These are phyloP conservation scores for Yamadazyma friedrichii DNA, from an alignment of 1,139 yeast genomes.

Conservation along the genomic window DNA sequence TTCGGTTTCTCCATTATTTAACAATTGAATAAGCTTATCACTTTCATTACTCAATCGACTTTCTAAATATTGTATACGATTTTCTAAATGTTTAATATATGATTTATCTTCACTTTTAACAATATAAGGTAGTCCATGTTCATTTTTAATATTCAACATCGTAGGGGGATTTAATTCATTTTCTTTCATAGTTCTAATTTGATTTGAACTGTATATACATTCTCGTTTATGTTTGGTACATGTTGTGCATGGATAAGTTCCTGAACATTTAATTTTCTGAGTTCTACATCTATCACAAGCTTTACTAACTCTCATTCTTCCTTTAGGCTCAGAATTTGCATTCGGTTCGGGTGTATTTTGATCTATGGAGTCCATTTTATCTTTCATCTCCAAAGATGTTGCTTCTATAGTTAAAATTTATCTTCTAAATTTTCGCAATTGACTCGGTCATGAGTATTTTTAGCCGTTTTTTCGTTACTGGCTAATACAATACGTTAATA, in stretches of 20 bases:
- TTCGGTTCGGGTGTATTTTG: too few relatives aligned
- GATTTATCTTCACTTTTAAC: slow-evolving; percentile 12
- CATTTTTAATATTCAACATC: slow-evolving; percentile 10
- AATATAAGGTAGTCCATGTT: slow-evolving; percentile 14
- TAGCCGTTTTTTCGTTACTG: too few relatives aligned
- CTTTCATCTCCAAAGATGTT: neutral
- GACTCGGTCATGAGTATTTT: too few relatives aligned
- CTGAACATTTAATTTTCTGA: slow-evolving; percentile 64
- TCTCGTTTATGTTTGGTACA: slow-evolving; percentile 45
- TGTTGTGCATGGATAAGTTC: slow-evolving; percentile 52
- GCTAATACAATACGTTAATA: too few relatives aligned
- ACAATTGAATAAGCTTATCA: slow-evolving; percentile 3
- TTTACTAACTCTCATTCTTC: slow-evolving; percentile 47
- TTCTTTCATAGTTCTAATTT: slow-evolving; percentile 2
- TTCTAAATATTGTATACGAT: slow-evolving; percentile 42
- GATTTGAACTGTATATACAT: slow-evolving; percentile 29
- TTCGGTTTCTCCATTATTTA: slow-evolving; percentile 15
- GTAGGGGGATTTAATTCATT: slow-evolving; percentile 10
- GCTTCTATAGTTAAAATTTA: neutral
- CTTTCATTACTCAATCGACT: slow-evolving; percentile 24
- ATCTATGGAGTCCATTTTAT: neutral
- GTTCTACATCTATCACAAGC: slow-evolving; percentile 64
- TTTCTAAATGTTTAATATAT: slow-evolving; percentile 37
- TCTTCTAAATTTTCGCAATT: too few relatives aligned
- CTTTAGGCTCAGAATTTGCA: slow-evolving; percentile 7